These are phyloP conservation scores for Novakomyces olei DNA, from an alignment of 805 yeast species.

Conservation along the genomic window DNA sequence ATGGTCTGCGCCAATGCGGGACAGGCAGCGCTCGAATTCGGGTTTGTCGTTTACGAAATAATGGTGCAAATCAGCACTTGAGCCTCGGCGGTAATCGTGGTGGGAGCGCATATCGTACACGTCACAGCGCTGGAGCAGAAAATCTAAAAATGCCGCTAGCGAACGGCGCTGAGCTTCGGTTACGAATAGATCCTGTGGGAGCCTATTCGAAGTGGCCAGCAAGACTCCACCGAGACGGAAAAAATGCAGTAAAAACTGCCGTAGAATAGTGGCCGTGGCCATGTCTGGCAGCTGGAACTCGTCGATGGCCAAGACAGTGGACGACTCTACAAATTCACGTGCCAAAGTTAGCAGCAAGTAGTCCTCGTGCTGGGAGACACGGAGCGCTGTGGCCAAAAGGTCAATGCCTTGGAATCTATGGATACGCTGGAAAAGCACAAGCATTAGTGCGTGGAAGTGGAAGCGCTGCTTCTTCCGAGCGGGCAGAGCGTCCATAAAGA, in stretches of 20 bases:
- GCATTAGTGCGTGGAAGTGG: conserved; percentile 49
- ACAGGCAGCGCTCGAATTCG: too few relatives aligned
- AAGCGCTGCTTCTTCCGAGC: conserved; percentile 41
- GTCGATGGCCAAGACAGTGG: conserved; percentile 40
- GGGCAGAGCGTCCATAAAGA: conserved; percentile 45
- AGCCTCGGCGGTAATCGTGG: conserved; percentile 40
- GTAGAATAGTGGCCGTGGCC: conserved; percentile 48
- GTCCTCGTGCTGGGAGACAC: conserved; percentile 23
- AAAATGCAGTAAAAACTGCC: conserved; percentile 41
- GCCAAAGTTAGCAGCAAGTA: conserved; percentile 46
- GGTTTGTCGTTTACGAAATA: too few relatives aligned
- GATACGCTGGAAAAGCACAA: conserved; percentile 44
- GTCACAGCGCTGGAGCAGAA: conserved; percentile 36
- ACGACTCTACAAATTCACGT: conserved; percentile 33
- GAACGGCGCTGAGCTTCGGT: conserved; percentile 38
- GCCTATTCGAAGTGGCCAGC: conserved; percentile 49
- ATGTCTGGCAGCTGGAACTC: conserved; percentile 62
- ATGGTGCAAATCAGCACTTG: too few relatives aligned
- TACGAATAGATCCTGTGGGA: conserved; percentile 51
- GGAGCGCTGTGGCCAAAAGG: too few relatives aligned
- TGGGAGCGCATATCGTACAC: conserved; percentile 38
- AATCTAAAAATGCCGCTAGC: conserved; percentile 33
- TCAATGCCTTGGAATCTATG: too few relatives aligned
- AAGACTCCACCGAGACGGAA: conserved; percentile 55
- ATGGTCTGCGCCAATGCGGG: too few relatives aligned